Base-by-base conservation (phyloP, 176 grass and related monocot species). In the Oryza longistaminata region DNA sequence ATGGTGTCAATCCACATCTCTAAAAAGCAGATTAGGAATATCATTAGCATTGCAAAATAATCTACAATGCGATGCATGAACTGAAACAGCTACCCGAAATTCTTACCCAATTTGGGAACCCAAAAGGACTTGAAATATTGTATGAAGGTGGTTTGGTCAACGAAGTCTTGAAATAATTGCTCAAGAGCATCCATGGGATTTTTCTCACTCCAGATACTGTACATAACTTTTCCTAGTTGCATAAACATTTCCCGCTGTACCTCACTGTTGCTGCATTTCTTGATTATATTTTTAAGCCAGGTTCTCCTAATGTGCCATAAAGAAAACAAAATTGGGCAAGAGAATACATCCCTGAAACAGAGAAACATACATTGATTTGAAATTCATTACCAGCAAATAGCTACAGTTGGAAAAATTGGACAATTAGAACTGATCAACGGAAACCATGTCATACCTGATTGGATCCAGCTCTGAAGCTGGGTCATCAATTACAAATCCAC, bases 121-220 rank as follows among this genome's bases (percentile, higher is more conserved):
- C 92, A 97, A 81, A 90, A 97, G 70, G 91, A 83, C 71, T 93
- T 97, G 76, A 97, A 97, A 88, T 97, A 97, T 64, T 95, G 87
- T 68, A 92, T 53, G 52, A 97, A 93, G 26, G 76, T 53, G n/a
- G 79, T 93, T 78, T 97, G 92, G 52, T 97, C 95, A 89, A 97
- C 69, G 79, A 97, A 97, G 74, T 97, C 95, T 85, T 91, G 88
- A 80, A 97, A 93, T 40, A 95, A 85, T 73, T 91, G 78, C 68
- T 87, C 88, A 48, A 97, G 86, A 77, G 62, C 69, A 91, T 79
- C 89, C 87, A 93, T 90, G 39, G 87, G 82, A 77, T 90, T 88
- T 68, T 89, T 85, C 61, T 90, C 71, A 70, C 71, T 95, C 90
- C 88, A 97, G 27, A 97, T 86, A 85, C 80, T 85, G 76, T 91